These are phyloP conservation scores for Angophora floribunda DNA, from an alignment of 345 rosid species.

Conservation along the genomic window DNA sequence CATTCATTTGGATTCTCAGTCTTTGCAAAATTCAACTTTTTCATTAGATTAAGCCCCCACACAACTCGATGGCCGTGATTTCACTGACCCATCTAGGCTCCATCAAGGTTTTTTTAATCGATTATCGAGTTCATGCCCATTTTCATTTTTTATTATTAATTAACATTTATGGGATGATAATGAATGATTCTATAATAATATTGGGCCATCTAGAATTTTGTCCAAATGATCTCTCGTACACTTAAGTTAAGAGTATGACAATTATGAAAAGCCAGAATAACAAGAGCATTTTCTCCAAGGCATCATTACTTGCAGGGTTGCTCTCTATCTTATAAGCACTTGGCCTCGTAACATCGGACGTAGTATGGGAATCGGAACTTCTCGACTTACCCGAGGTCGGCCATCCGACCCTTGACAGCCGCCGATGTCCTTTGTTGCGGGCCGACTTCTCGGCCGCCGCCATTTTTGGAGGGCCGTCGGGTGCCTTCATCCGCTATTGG, in stretches of 20 bases:
- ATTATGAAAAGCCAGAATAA: not conserved
- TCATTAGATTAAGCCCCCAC: accelerated
- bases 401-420: not conserved
- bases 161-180: accelerated
- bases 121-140: accelerated
- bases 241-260: not conserved
- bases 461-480: not conserved
- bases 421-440: not conserved
- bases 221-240: not conserved
- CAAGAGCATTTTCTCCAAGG: not conserved
- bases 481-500: not conserved
- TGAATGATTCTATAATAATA: accelerated
- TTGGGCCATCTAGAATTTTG: not conserved
- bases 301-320: not conserved
- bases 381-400: not conserved
- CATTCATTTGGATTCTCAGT: too few relatives aligned
- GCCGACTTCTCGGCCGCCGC: not conserved
- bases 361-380: not conserved
- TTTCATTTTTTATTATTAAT: too few relatives aligned
- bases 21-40: not conserved
- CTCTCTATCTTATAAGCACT: not conserved
- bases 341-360: not conserved
- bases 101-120: too few relatives aligned
- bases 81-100: not conserved
- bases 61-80: accelerated